phyloP scores from a whole-genome alignment of 2,329 filamentous ascomycete genomes.

The Chaetomium sp. region DNA sequence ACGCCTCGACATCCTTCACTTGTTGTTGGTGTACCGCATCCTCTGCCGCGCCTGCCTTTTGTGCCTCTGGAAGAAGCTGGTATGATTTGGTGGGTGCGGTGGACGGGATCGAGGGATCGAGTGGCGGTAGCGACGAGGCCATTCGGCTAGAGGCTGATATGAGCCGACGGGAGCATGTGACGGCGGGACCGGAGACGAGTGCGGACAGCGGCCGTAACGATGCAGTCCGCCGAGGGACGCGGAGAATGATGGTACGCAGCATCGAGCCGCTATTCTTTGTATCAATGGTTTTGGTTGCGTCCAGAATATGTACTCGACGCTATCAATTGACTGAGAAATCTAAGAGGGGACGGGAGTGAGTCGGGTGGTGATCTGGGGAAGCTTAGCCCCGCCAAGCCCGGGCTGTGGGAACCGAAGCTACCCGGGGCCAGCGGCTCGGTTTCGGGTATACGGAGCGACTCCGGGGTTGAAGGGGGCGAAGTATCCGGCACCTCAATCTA shows the following conservation, averaged over 20 bases:
- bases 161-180: constrained; percentile 30
- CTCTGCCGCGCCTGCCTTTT: constrained; percentile 79
- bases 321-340: constrained; percentile 1
- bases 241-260: constrained; percentile 32
- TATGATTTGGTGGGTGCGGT: constrained; percentile 73
- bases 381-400: constrained; percentile 14
- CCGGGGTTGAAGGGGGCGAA: too few species aligned
- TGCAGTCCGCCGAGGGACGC: constrained; percentile 32
- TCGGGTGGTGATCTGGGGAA: not conserved
- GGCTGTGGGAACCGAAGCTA: constrained; percentile 23
- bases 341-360: not conserved
- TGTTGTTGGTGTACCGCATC: constrained; percentile 84
- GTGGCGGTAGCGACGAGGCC: constrained; percentile 52
- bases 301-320: not conserved
- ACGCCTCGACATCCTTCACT: constrained; percentile 80
- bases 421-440: not conserved
- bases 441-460: constrained; percentile 15
- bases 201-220: constrained; percentile 20
- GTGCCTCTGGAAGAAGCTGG: constrained; percentile 76
- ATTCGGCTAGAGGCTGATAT: constrained; percentile 53
- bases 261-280: constrained; percentile 23
- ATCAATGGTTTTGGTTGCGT: not conserved
- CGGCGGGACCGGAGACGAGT: constrained; percentile 13
- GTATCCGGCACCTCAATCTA: too few species aligned
- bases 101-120: constrained; percentile 63